Conservation (phyloP, 2,329 filamentous ascomycete genomes). For the Aaosphaeria arxii region DNA sequence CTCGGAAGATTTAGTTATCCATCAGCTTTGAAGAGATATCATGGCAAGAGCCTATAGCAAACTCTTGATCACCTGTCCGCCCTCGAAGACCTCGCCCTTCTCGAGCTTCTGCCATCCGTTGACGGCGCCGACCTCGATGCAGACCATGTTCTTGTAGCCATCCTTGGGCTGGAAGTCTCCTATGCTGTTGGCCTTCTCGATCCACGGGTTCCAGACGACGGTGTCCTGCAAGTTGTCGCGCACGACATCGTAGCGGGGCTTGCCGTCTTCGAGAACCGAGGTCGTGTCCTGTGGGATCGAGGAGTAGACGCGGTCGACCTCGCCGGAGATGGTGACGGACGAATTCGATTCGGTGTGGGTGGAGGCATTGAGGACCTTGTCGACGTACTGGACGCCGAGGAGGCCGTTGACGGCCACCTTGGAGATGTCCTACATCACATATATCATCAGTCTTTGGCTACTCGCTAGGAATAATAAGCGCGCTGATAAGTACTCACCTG, state of each 20-base stretch:
- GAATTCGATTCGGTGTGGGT: conserved; percentile 64
- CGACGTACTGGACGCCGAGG: conserved; percentile 70
- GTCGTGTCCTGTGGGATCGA: conserved; percentile 60
- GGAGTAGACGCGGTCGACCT: conserved; percentile 87
- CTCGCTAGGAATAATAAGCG: not conserved
- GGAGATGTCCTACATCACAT: conserved; percentile 67
- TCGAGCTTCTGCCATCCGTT: conserved; percentile 81
- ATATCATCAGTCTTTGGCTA: not conserved
- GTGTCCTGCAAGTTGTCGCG: conserved; percentile 84
- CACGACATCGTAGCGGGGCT: conserved; percentile 67
- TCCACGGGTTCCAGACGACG: conserved; percentile 97
- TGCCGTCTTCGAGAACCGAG: conserved; percentile 61
- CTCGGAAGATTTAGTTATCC: no score
- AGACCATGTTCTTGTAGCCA: conserved; percentile 90
- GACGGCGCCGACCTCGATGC: conserved; percentile 86
- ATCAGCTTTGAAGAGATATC: no score
- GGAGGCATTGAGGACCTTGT: conserved; percentile 72
- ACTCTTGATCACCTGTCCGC: conserved; percentile 56
- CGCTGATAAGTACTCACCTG: conserved; percentile 54
- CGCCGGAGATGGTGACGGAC: conserved; percentile 67
- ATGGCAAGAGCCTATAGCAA: conserved; percentile 17
- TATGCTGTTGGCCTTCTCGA: conserved; percentile 77
- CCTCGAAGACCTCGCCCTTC: conserved; percentile 68
- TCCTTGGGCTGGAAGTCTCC: conserved; percentile 86
- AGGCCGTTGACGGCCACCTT: conserved; percentile 72